Conservation (phyloP, 1,284 basidiomycete species). For the Ceratobasidium sp. region DNA sequence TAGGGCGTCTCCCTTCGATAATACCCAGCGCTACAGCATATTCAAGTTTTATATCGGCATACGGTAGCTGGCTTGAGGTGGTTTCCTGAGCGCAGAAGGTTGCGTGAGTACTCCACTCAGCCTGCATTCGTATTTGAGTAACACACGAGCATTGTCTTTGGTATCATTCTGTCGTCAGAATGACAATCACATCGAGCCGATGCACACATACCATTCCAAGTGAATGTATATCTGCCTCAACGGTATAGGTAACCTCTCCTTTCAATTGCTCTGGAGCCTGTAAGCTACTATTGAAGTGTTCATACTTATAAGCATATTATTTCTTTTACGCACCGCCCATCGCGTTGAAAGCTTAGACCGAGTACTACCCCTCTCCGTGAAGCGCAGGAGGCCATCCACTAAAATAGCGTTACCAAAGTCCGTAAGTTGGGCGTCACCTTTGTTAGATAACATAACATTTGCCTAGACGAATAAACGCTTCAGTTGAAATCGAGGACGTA, state of each 20-base stretch:
- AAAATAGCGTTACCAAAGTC: not conserved
- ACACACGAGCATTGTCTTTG: constrained; percentile 1
- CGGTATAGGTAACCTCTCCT: not conserved
- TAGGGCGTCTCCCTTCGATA: not conserved
- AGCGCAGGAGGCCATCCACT: not conserved
- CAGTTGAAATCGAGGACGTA: not conserved
- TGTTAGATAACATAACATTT: not conserved
- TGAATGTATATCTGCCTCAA: not conserved
- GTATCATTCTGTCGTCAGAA: not conserved
- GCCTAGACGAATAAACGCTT: not conserved
- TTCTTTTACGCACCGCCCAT: not conserved
- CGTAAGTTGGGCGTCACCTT: not conserved
- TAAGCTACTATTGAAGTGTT: too few relatives aligned
- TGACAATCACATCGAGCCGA: not conserved
- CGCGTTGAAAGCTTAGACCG: not conserved
- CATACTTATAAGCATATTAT: not conserved
- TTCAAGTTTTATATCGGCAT: not conserved
- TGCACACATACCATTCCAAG: not conserved
- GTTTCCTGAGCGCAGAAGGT: not conserved
- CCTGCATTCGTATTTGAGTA: too few relatives aligned
- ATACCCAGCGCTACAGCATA: not conserved
- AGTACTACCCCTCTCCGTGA: not conserved
- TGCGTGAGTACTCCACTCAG: too few relatives aligned
- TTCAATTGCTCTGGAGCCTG: not conserved
- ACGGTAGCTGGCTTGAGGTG: not conserved